Base-by-base conservation (phyloP, 345 rosid species). In the Carallia pectinifolia region DNA sequence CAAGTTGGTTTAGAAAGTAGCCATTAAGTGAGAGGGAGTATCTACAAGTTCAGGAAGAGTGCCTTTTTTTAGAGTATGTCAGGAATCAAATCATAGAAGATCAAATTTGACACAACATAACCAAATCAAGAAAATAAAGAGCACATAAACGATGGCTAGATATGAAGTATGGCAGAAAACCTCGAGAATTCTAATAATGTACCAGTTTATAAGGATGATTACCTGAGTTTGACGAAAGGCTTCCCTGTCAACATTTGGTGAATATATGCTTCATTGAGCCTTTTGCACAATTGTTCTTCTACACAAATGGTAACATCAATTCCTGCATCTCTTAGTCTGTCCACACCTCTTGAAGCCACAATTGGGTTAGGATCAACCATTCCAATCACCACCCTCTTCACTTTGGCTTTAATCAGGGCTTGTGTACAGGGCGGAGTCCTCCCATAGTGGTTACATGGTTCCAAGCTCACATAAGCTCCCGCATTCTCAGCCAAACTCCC, bases 301-400 rank as follows among this genome's bases (percentile, higher is more conserved):
- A 90, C 85, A 59, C 96, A 86, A 9, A 83, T 87, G 64, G 74
- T 80, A 18, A 92, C 91, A 58, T 83, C 82, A 53, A 95, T 85
- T 55, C 97, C 96, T 5, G 88, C 94, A 70, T 80, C 85, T 68
- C 77, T 75, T 77, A 89, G 77, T 69, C 81, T 89, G 33, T 79
- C 79, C 30, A 89, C 70, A 52, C 98, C 97, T 31, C 76, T 86
- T 18, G 97, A 89, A 76, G 88, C 87, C 67, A 95, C 99, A 8
- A 92, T 77, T n/a, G 97, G 99, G 75, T 90, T 89, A 2, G 97
- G 96, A 77, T 95, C 97, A 58, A 92, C 83, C 87, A 92, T 92
- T 19, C 98, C 98, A 10, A 89, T 58, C 3, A 90, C 96, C 68
- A 85, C 91, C 81, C 81, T 88, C 74, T 87, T 95, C 77, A 89